Conservation (phyloP, 1,139 yeast species). For the Taiozyma sp. region DNA sequence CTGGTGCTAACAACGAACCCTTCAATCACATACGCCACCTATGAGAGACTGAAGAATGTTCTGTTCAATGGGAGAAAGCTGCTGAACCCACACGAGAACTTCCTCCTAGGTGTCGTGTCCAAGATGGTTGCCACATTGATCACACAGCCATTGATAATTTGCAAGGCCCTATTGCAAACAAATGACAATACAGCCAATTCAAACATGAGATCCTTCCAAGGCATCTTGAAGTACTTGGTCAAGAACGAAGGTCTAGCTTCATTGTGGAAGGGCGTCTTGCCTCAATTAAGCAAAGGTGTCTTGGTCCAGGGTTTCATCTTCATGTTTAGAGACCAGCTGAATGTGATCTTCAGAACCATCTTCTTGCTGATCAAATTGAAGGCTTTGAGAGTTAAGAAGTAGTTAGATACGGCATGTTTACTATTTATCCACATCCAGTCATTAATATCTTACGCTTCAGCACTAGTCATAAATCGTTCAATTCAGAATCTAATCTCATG, state of each 20-base stretch:
- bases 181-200: constrained; percentile 25
- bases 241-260: constrained; percentile 47
- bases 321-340: constrained; percentile 49
- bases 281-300: constrained; percentile 79
- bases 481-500: constrained; percentile 36
- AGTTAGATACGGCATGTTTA: too few relatives aligned
- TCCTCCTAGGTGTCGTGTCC: constrained; percentile 71
- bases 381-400: background rate
- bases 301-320: constrained; percentile 82
- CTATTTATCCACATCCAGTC: too few relatives aligned
- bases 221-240: constrained; percentile 46
- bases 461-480: background rate
- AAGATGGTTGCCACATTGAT: constrained; percentile 76
- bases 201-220: constrained; percentile 45
- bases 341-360: constrained; percentile 12
- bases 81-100: constrained; percentile 64
- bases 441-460: too few relatives aligned
- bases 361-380: constrained; percentile 9
- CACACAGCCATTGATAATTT: constrained; percentile 83
- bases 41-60: constrained; percentile 60
- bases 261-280: constrained; percentile 76
- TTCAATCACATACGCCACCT: constrained; percentile 82
- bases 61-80: constrained; percentile 40
- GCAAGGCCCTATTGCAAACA: constrained; percentile 79
- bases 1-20: constrained; percentile 79